phyloP scores from a whole-genome alignment of 768 basidiomycete species.

The Lanmaoa pseudosensibilis region DNA sequence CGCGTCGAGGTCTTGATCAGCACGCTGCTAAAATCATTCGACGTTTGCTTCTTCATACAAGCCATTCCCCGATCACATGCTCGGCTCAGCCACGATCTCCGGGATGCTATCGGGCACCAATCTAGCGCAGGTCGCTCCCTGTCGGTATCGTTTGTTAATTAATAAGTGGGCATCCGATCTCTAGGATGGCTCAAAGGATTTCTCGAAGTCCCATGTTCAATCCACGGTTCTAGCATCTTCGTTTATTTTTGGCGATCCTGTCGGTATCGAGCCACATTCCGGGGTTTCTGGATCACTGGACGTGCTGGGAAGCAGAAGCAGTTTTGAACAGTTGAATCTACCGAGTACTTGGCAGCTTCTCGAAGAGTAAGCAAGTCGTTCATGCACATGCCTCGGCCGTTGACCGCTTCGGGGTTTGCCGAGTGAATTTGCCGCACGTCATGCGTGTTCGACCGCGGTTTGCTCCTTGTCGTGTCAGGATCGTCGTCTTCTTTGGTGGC shows the following conservation, averaged over 20 bases:
- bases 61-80: not conserved
- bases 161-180: too few species aligned
- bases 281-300: not conserved
- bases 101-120: not conserved
- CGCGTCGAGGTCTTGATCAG: not conserved
- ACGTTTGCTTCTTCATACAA: not conserved
- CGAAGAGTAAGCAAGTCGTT: not conserved
- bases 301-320: not conserved
- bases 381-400: not conserved
- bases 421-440: constrained; percentile 9
- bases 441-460: constrained; percentile 8
- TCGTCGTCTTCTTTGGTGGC: constrained; percentile 27
- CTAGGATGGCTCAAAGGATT: too few species aligned
- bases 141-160: not conserved
- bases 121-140: not conserved
- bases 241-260: not conserved
- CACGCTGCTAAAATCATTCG: not conserved
- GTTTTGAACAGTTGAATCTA: not conserved
- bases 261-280: not conserved
- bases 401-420: constrained; percentile 11
- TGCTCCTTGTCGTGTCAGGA: constrained; percentile 21
- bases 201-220: constrained; percentile 42
- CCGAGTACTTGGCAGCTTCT: not conserved
- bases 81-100: not conserved
- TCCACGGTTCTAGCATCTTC: constrained; percentile 45